Evolutionary conservation across 805 yeast genomes (phyloP).

Genomic region (Spathaspora arborariae): DNA sequence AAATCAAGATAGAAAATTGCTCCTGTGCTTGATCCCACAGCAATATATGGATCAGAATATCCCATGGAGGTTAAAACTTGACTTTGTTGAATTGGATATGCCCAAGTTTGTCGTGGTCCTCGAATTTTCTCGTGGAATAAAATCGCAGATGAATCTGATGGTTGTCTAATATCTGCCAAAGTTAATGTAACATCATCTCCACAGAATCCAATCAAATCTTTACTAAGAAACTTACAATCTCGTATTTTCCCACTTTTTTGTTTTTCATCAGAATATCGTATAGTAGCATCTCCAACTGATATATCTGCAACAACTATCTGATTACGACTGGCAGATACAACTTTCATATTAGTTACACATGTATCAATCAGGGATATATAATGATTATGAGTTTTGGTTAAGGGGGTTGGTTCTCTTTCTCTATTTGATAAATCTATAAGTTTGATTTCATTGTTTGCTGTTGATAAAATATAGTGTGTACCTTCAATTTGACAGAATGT

Average conservation of each 20-base stretch:
- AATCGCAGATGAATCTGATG: neutral
- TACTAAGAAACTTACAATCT: slow-evolving; percentile 15
- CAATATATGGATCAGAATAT: slow-evolving; percentile 8
- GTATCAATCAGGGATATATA: neutral
- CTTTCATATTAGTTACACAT: neutral
- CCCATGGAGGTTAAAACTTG: slow-evolving; percentile 22
- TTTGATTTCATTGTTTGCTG: neutral
- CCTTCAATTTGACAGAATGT: neutral
- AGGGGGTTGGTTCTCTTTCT: neutral
- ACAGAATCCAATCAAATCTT: slow-evolving; percentile 19
- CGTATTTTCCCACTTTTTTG: neutral
- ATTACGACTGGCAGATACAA: neutral
- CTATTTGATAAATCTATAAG: neutral
- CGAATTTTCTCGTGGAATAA: neutral
- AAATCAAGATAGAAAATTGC: slow-evolving; percentile 22
- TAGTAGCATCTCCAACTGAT: neutral
- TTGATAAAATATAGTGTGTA: neutral
- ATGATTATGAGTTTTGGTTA: neutral
- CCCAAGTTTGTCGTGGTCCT: slow-evolving; percentile 8
- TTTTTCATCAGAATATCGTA: neutral
- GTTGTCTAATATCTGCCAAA: slow-evolving; percentile 20
- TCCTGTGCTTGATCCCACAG: slow-evolving; percentile 21
- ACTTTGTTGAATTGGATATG: slow-evolving; percentile 15
- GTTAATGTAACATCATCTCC: slow-evolving; percentile 21
- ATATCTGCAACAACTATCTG: neutral